phyloP scores from a whole-genome alignment of 768 basidiomycete species.

The Suillus variegatus region DNA sequence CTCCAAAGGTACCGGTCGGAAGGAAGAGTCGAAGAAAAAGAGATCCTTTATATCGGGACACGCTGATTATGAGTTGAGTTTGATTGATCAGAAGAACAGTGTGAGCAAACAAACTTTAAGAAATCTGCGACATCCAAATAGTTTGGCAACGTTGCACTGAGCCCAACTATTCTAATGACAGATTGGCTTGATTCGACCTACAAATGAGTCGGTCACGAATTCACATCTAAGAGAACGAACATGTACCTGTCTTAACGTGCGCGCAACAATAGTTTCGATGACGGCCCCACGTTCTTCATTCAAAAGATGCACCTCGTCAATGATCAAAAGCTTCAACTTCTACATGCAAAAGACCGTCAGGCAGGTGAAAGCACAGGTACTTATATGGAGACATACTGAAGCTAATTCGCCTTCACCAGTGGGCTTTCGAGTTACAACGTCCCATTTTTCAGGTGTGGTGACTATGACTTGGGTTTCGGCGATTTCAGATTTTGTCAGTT shows the following conservation, averaged over 20 bases:
- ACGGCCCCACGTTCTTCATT: conserved; percentile 99
- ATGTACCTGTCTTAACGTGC: conserved; percentile 83
- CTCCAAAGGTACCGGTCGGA: conserved; percentile 93
- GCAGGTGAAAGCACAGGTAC: not conserved
- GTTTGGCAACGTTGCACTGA: conserved; percentile 96
- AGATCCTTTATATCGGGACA: conserved; percentile 83
- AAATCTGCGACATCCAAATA: conserved; percentile 97
- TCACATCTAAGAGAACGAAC: not conserved
- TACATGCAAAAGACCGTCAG: conserved; percentile 31
- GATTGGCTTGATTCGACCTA: conserved; percentile 97
- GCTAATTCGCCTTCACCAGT: conserved; percentile 97
- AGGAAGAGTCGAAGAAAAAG: conserved; percentile 98
- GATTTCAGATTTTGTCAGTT: conserved; percentile 91
- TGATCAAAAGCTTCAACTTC: conserved; percentile 93
- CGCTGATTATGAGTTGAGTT: conserved; percentile 46
- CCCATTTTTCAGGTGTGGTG: conserved; percentile 99
- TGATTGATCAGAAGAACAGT: not conserved
- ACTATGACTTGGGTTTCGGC: conserved; percentile 96
- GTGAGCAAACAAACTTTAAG: conserved; percentile 57
- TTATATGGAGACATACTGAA: conserved; percentile 53
- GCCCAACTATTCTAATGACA: conserved; percentile 91
- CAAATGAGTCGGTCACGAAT: not conserved
- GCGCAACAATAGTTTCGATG: conserved; percentile 96
- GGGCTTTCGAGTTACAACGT: conserved; percentile 96
- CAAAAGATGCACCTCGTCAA: conserved; percentile 95